Base-by-base conservation (phyloP, 1,284 basidiomycete genomes). In the Ganoderma lingzhi region DNA sequence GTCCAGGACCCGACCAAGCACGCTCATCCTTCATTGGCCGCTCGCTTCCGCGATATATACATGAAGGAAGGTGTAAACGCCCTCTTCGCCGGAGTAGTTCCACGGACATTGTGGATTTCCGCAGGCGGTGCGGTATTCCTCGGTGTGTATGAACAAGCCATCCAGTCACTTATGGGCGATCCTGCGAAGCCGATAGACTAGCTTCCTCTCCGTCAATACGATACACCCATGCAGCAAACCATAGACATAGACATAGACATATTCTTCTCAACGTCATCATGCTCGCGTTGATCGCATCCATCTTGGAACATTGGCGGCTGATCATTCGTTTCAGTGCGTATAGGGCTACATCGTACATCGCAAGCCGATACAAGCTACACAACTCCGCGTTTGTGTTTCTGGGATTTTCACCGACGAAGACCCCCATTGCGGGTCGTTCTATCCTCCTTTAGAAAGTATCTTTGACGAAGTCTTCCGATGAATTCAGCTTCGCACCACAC, bases 41-140 rank as follows among this genome's bases (percentile, higher is more conserved):
- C 79, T 1, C 87, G 93, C 48, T 81, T 94, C 42, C 78, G 80
- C 66, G 82, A 85, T 14, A 97, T 99, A 68, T 92, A 93, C 73
- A 75, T 80, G 3, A 82, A 83, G 1, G 97, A 98, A 80, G 98
- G 97, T 1, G 66, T 84, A 1, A 83, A 80, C 45, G 94, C 94
- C 0, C 85, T 99, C 2, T 99, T 98, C 78, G 83, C 92, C 4
- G 98, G 98, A 6, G 89, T 95, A 59, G 87, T 97, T 10, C 98
- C 97, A 23, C 87, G 98, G 74, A 98, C 96, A 51, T 81, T 98
- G 65, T 98, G 97, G 93, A 99, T 99, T 77, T 96, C 96, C 2
- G 90, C 96, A 1, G 98, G 98, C 6, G 98, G 98, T 2, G 96
- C 97, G 0, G 96, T 99, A 0, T 99, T 99, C 82, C 85, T 99